A percentile compares a stretch with the other conserved stretches of the same genome.
Conservation (phyloP, 371 early-diverging fungal species). For the Rhizopus arrhizus region DNA sequence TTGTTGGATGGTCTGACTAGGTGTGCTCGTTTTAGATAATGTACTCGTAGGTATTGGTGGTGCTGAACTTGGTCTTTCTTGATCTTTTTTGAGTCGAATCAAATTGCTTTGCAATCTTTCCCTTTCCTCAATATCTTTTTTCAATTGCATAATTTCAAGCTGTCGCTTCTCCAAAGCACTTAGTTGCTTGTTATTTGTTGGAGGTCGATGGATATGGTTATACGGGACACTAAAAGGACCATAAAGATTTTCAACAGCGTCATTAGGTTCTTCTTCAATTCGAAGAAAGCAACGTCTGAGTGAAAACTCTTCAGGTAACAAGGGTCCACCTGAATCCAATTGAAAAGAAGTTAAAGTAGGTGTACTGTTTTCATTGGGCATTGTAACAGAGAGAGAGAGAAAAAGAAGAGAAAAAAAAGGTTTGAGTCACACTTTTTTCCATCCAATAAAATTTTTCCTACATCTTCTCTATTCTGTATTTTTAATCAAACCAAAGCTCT, state of each 20-base stretch:
- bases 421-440: not conserved
- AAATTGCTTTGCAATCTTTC: not conserved
- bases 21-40: not conserved
- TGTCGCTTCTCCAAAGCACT: conserved; percentile 1
- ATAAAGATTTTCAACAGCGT: conserved; percentile 13
- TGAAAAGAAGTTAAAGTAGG: not conserved
- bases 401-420: not conserved
- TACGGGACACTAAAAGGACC: conserved; percentile 12
- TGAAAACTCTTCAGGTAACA: not conserved
- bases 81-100: not conserved
- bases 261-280: not conserved
- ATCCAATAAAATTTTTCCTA: not conserved
- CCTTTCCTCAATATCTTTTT: conserved; percentile 5
- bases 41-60: not conserved
- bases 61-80: not conserved
- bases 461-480: too few species aligned
- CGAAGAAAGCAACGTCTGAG: not conserved
- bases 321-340: not conserved
- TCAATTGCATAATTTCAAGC: conserved; percentile 2
- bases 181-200: not conserved
- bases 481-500: too few species aligned
- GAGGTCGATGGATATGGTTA: not conserved
- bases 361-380: not conserved
- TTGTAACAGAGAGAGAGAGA: not conserved
- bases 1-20: not conserved